A percentile compares a stretch with the other conserved stretches of the same genome.
Evolutionary conservation across 2,329 filamentous ascomycete genomes (phyloP).

Genomic region (Colletotrichum nymphaeae): DNA sequence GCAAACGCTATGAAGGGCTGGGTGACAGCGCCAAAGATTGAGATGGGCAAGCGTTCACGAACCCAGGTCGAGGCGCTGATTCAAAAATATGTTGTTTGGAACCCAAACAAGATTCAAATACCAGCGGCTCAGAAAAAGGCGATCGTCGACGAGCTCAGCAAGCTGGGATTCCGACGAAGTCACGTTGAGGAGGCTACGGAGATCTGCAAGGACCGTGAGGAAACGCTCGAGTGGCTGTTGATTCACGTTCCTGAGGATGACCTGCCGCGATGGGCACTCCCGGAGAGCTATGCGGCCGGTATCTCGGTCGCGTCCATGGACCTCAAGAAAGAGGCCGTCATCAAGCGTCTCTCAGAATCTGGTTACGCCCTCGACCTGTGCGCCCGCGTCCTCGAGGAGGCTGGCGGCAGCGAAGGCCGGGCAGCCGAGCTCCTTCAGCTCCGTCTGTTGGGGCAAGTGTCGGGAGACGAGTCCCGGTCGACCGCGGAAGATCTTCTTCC

Average conservation of each 20-base stretch:
- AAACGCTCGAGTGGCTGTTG: constrained; percentile 94
- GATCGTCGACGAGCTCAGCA: constrained; percentile 78
- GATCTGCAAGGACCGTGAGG: constrained; percentile 91
- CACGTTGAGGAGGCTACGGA: constrained; percentile 90
- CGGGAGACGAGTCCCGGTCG: constrained; percentile 11
- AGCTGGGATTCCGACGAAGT: constrained; percentile 87
- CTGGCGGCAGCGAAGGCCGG: constrained; percentile 76
- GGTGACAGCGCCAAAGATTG: constrained; percentile 88
- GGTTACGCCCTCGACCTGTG: constrained; percentile 91
- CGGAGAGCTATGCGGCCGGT: constrained; percentile 91
- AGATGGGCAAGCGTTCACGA: constrained; percentile 88
- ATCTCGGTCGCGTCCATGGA: constrained; percentile 87
- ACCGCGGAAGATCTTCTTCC: constrained; percentile 34
- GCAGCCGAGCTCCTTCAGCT: constrained; percentile 85
- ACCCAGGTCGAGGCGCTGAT: constrained; percentile 84
- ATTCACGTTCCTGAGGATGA: constrained; percentile 98
- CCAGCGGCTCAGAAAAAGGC: constrained; percentile 63
- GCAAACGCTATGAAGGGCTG: constrained; percentile 76
- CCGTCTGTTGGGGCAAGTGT: constrained; percentile 33
- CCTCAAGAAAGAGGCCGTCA: constrained; percentile 81
- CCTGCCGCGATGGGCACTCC: constrained; percentile 90
- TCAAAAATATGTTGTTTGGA: constrained; percentile 85
- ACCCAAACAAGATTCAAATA: constrained; percentile 80
- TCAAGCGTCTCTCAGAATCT: constrained; percentile 83
- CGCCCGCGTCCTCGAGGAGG: constrained; percentile 78